These are phyloP conservation scores for Hericium alpestre DNA, from an alignment of 768 basidiomycete genomes.

Conservation along the genomic window DNA sequence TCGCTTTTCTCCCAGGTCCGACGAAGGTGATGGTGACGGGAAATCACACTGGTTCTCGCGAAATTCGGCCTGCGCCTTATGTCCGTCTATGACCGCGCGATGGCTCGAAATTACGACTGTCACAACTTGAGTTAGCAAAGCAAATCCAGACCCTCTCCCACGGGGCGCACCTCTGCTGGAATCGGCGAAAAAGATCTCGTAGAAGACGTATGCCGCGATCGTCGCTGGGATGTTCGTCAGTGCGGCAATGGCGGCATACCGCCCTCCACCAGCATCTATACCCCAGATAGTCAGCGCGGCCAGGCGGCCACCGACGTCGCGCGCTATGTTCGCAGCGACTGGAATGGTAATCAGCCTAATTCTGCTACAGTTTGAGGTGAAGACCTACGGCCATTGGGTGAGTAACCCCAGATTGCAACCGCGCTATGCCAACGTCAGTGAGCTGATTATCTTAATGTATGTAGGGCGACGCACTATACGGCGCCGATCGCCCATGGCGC, in stretches of 20 bases:
- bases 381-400: slow-evolving; percentile 16
- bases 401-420: slow-evolving; percentile 17
- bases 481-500: slow-evolving; percentile 17
- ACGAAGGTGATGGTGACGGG: no score
- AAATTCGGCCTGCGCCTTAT: no score
- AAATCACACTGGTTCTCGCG: no score
- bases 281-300: slow-evolving; percentile 20
- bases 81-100: no score
- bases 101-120: no score
- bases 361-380: background rate
- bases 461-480: slow-evolving; percentile 12
- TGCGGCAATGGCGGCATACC: slow-evolving; percentile 23
- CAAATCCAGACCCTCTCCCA: background rate
- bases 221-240: slow-evolving; percentile 22
- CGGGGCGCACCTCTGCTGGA: slow-evolving; percentile 16
- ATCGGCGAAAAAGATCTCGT: slow-evolving; percentile 19
- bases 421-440: slow-evolving; percentile 5
- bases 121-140: no score
- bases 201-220: slow-evolving; percentile 17
- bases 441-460: no score
- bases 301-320: slow-evolving; percentile 20
- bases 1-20: no score
- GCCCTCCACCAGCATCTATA: slow-evolving; percentile 16
- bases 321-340: slow-evolving; percentile 20
- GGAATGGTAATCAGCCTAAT: background rate